phyloP scores from a whole-genome alignment of 331 rosid species.

The Acacia concinna region DNA sequence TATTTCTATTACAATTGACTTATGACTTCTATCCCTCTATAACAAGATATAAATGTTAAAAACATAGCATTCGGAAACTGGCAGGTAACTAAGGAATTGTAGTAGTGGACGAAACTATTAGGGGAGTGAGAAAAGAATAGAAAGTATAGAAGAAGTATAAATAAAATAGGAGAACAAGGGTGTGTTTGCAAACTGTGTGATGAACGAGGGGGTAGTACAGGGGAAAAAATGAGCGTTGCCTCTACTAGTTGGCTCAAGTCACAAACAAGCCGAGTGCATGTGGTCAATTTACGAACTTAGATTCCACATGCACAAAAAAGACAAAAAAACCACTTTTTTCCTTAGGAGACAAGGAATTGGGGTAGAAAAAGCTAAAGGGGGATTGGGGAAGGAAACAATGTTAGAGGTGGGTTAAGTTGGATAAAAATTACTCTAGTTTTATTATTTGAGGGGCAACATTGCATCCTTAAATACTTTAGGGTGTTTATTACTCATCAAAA shows the following conservation, averaged over 20 bases:
- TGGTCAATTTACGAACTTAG: slow-evolving; percentile 56
- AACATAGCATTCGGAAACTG: no score
- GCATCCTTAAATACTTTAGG: no score
- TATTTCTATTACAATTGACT: slow-evolving; percentile 33
- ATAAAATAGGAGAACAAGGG: slow-evolving; percentile 38
- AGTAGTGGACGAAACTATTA: no score
- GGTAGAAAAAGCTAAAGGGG: no score
- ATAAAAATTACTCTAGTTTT: no score
- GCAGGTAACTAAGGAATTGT: no score
- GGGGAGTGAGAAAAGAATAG: neutral
- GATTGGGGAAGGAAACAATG: no score
- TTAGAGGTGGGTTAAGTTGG: no score
- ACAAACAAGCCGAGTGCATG: slow-evolving; percentile 26
- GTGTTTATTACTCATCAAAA: no score
- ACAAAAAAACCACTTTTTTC: slow-evolving; percentile 41
- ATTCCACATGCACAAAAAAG: slow-evolving; percentile 48
- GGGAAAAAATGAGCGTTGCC: slow-evolving; percentile 16
- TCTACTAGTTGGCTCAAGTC: slow-evolving; percentile 39
- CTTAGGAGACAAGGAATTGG: neutral
- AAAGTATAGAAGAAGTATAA: neutral
- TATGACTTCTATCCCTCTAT: no score
- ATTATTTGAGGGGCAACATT: no score
- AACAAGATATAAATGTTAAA: no score
- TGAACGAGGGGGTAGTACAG: slow-evolving; percentile 31
- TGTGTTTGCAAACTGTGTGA: neutral